Evolutionary conservation across 2,329 filamentous ascomycete species (phyloP), one percentile per base, ranked within the genome.

Genomic region (Fusarium setosum): DNA sequence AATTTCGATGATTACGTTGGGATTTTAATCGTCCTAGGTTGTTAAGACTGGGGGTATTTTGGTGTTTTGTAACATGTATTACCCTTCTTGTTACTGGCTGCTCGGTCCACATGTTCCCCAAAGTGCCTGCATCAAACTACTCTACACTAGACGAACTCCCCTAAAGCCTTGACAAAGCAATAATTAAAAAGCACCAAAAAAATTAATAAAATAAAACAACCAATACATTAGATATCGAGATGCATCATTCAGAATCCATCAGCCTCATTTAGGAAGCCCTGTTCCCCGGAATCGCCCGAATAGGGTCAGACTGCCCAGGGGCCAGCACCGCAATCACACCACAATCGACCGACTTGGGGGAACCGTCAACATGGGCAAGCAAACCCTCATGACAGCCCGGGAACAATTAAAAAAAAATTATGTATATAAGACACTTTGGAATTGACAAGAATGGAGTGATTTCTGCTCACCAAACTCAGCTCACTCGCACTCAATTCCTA

Each of bases 251-350:
- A 4, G 11, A 24, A 20, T 31, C 23, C 38, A 35, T 35, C 37
- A 45, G 29, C 51, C 56, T 32, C 21, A 58, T 44, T 18, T 29
- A 29, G 44, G 29, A 44, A 54, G 34, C 48, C 38, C 48, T 37
- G 26, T 54, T 53, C 65, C 61, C 65, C 65, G 65, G 65, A 56
- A 63, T 68, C 65, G 50, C 48, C 65, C 65, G 65, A 66, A 68
- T 68, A 68, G 61, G 31, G 54, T 66, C 65, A 68, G 65, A 57
- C 48, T 55, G 61, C 10, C 65, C 58, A 63, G 65, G 65, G 42
- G 34, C 54, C 54, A 56, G 21, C 61, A 61, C 42, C 45, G 37
- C 54, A 48, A 69, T 69, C 66, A 61, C 53, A 69, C 66, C 66
- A 69, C 66, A 49, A 67, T 69, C 66, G 66, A 67, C 65, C 47